These are phyloP conservation scores for Hexamita inflata DNA, from an alignment of 208 protist species.

Conservation along the genomic window DNA sequence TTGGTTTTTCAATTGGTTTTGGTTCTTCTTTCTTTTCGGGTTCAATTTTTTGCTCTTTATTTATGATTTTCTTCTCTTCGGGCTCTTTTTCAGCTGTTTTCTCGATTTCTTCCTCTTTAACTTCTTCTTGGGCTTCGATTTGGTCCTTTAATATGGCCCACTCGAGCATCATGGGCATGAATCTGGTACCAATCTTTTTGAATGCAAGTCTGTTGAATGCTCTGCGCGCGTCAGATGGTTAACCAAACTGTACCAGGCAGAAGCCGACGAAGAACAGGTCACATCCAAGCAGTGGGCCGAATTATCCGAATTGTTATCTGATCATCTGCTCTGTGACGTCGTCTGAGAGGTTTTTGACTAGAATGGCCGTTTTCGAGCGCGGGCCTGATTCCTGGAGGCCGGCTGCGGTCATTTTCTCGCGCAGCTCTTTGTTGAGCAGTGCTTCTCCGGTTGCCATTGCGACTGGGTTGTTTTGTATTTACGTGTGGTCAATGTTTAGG, in stretches of 20 bases:
- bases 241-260: constrained; percentile 7
- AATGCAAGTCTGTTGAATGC: constrained; percentile 22
- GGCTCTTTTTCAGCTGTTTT: neutral
- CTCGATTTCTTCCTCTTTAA: neutral
- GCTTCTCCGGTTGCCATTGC: no score
- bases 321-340: neutral
- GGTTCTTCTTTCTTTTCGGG: neutral
- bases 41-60: no score
- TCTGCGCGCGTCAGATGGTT: neutral
- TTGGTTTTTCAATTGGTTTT: neutral
- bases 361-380: no score
- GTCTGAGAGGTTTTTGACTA: constrained; percentile 25
- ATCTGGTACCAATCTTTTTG: neutral
- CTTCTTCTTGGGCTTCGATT: neutral
- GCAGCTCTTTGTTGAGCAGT: no score
- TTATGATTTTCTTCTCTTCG: constrained; percentile 23
- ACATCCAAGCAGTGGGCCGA: constrained; percentile 3
- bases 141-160: neutral
- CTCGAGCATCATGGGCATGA: constrained; percentile 29
- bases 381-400: no score
- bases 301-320: neutral
- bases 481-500: no score
- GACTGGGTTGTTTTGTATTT: no score
- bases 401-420: no score
- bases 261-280: neutral